Conservation (phyloP, 305 asterid genomes). For the Petunia hybrid region DNA sequence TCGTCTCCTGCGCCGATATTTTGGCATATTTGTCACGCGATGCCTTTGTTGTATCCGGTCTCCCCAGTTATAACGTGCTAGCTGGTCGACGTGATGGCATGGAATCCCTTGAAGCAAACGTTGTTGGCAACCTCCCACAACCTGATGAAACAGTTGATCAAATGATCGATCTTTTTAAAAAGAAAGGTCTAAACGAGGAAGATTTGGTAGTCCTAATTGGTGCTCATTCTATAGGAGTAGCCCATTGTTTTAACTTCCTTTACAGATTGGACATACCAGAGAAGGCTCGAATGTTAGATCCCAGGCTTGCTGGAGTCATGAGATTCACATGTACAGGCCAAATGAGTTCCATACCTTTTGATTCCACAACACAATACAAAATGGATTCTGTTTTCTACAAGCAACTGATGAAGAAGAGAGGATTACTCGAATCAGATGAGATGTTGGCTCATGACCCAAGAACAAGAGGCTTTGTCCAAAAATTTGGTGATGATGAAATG, state of each 20-base stretch:
- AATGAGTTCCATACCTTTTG: constrained; percentile 49
- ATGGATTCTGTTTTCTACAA: constrained; percentile 61
- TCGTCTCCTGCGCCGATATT: constrained; percentile 70
- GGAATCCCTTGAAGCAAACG: constrained; percentile 48
- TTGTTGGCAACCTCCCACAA: constrained; percentile 39
- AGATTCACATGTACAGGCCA: constrained; percentile 40
- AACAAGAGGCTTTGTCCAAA: constrained; percentile 44
- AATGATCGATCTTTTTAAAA: constrained; percentile 33
- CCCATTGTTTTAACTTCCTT: constrained; percentile 54
- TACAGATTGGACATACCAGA: constrained; percentile 39
- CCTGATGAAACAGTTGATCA: constrained; percentile 38
- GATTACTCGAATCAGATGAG: constrained; percentile 66
- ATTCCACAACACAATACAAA: constrained; percentile 51
- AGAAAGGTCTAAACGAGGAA: constrained; percentile 53
- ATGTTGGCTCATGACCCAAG: constrained; percentile 45
- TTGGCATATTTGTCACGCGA: constrained; percentile 63
- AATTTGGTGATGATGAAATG: constrained; percentile 48
- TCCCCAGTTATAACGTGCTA: constrained; percentile 46
- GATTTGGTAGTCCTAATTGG: constrained; percentile 62
- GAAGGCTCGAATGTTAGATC: constrained; percentile 50
- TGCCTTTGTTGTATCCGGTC: constrained; percentile 52
- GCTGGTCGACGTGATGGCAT: constrained; percentile 60
- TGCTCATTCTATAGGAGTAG: constrained; percentile 65
- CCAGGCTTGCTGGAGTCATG: constrained; percentile 39
- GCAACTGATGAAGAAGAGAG: constrained; percentile 51